These are phyloP conservation scores for Rhynchosporium secalis DNA, from an alignment of 2,329 filamentous ascomycete species.

Conservation along the genomic window DNA sequence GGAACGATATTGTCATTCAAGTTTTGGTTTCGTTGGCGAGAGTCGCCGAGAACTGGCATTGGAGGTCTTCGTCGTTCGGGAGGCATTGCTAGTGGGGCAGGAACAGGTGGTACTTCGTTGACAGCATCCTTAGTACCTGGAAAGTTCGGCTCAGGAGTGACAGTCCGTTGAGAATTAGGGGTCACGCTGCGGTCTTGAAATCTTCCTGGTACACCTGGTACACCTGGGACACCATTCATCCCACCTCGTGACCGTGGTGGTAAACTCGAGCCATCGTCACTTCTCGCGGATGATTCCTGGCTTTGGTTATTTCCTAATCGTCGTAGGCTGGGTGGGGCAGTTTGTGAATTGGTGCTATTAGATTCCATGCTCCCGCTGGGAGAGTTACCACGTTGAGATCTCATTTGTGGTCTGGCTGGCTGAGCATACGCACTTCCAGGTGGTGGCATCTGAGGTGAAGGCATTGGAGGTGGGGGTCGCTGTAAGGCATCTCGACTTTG, in stretches of 20 bases:
- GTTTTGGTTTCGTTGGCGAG: slow-evolving; percentile 36
- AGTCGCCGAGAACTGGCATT: slow-evolving; percentile 35
- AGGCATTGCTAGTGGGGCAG: slow-evolving; percentile 35
- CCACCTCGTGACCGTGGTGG: slow-evolving; percentile 38
- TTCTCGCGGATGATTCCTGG: slow-evolving; percentile 39
- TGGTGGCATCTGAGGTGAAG: slow-evolving; percentile 25
- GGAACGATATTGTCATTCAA: slow-evolving; percentile 40
- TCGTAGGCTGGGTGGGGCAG: slow-evolving; percentile 31
- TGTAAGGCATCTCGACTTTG: slow-evolving; percentile 37
- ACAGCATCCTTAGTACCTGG: slow-evolving; percentile 26
- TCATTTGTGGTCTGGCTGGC: slow-evolving; percentile 32
- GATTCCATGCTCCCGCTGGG: slow-evolving; percentile 35
- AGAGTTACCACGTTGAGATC: slow-evolving; percentile 35
- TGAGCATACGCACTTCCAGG: slow-evolving; percentile 27
- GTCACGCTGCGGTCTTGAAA: slow-evolving; percentile 39
- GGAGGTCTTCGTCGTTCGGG: slow-evolving; percentile 41
- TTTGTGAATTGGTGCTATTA: slow-evolving; percentile 24
- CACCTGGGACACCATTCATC: slow-evolving; percentile 34
- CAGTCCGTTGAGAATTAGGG: slow-evolving; percentile 35
- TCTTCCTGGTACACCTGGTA: slow-evolving; percentile 34
- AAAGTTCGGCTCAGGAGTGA: slow-evolving; percentile 35
- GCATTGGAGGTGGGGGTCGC: slow-evolving; percentile 30
- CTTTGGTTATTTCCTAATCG: slow-evolving; percentile 37
- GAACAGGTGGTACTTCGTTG: slow-evolving; percentile 36
- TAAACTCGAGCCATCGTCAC: slow-evolving; percentile 35